A percentile compares a stretch with the other conserved stretches of the same genome.
phyloP scores from a whole-genome alignment of 2,329 filamentous ascomycete species.

The Thelonectria discophora region DNA sequence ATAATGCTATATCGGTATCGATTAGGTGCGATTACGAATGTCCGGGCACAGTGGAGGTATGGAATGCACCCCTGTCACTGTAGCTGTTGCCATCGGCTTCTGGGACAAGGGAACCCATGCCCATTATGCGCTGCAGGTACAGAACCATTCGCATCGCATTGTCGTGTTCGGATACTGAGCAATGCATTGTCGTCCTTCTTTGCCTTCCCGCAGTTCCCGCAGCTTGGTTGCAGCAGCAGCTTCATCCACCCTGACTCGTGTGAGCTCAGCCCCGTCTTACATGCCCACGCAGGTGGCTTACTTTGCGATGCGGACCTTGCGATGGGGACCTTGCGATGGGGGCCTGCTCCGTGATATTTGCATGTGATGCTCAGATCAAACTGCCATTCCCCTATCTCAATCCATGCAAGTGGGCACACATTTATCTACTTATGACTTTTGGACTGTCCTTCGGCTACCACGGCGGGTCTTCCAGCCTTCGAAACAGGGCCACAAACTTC shows the following conservation, averaged over 20 bases:
- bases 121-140: background rate
- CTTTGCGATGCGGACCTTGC: background rate
- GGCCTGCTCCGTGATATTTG: constrained; percentile 10
- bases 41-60: background rate
- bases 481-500: constrained; percentile 91
- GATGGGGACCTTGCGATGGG: background rate
- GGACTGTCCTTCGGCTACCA: constrained; percentile 61
- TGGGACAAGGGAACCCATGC: constrained; percentile 16
- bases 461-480: constrained; percentile 79
- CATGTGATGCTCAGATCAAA: constrained; percentile 22
- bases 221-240: background rate
- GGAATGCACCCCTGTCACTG: constrained; percentile 17
- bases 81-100: constrained; percentile 1
- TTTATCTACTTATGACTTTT: constrained; percentile 3
- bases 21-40: constrained; percentile 14
- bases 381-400: constrained; percentile 1
- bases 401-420: constrained; percentile 12
- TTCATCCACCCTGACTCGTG: constrained; percentile 6
- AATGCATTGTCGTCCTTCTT: background rate
- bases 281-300: background rate
- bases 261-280: constrained; percentile 11
- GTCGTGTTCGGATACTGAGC: background rate
- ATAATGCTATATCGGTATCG: constrained; percentile 37
- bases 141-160: background rate
- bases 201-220: background rate